A percentile compares a stretch with the other conserved stretches of the same genome.
These are phyloP conservation scores for Podospora pseudocomata DNA, from an alignment of 495 filamentous ascomycete species.

Conservation along the genomic window DNA sequence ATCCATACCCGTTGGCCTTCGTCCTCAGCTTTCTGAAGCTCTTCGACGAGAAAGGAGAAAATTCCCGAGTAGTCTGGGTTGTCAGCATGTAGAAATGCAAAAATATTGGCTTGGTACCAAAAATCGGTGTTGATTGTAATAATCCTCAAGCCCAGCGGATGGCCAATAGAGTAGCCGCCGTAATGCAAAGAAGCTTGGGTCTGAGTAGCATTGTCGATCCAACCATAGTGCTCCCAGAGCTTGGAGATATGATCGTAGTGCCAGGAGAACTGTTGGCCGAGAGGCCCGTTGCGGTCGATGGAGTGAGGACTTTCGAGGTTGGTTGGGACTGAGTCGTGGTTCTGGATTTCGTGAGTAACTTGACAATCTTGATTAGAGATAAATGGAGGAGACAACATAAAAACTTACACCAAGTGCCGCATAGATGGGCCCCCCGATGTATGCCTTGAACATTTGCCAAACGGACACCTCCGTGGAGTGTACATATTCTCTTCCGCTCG, in stretches of 20 bases:
- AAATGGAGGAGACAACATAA: neutral
- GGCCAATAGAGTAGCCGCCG: constrained; percentile 50
- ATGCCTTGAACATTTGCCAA: constrained; percentile 53
- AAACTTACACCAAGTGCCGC: constrained; percentile 35
- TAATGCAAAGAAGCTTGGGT: constrained; percentile 48
- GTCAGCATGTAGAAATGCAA: constrained; percentile 46
- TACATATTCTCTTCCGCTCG: constrained; percentile 46
- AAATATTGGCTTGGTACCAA: constrained; percentile 48
- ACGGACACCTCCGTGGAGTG: constrained; percentile 51
- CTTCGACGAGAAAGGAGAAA: constrained; percentile 48
- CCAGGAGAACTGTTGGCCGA: constrained; percentile 56
- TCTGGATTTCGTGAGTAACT: constrained; percentile 30
- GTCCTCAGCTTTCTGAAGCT: constrained; percentile 53
- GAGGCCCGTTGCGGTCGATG: constrained; percentile 43
- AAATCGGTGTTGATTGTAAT: constrained; percentile 55
- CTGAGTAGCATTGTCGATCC: constrained; percentile 43
- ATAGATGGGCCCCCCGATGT: constrained; percentile 55
- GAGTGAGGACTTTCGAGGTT: constrained; percentile 49
- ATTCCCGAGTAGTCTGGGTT: constrained; percentile 51
- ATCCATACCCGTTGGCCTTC: constrained; percentile 53
- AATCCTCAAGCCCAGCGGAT: constrained; percentile 47
- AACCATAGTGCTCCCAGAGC: constrained; percentile 51
- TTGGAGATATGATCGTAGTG: constrained; percentile 52
- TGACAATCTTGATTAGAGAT: neutral
- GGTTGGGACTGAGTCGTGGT: constrained; percentile 54